Evolutionary conservation across 148 eudicot species (phyloP).

Genomic region (Dysphania ambrosioides): DNA sequence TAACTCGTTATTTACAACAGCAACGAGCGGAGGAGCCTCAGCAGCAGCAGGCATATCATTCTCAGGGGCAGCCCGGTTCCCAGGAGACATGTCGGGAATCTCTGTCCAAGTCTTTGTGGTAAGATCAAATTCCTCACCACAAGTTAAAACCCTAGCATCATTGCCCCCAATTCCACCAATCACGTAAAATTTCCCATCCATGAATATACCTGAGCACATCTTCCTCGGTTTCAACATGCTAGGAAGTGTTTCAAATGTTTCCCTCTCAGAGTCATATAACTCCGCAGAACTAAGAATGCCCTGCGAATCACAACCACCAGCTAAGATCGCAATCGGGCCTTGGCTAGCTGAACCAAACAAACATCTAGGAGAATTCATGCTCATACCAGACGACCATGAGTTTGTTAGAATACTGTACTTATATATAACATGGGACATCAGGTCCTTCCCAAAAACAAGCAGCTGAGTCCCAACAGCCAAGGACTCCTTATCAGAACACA

Average conservation of each 20-base stretch:
- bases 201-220: conserved; percentile 80
- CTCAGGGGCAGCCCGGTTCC: conserved; percentile 35
- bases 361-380: conserved; percentile 75
- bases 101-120: conserved; percentile 55
- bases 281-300: conserved; percentile 62
- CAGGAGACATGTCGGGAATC: conserved; percentile 77
- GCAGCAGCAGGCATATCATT: conserved; percentile 46
- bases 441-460: conserved; percentile 70
- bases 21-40: conserved; percentile 84
- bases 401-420: conserved; percentile 65
- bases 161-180: conserved; percentile 75
- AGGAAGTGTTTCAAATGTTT: conserved; percentile 60
- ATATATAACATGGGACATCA: conserved; percentile 54
- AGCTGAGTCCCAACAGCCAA: conserved; percentile 90
- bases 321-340: conserved; percentile 73
- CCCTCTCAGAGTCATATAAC: conserved; percentile 64
- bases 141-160: conserved; percentile 46
- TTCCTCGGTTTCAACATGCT: conserved; percentile 64
- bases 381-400: conserved; percentile 67
- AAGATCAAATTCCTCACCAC: conserved; percentile 80
- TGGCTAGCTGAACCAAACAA: conserved; percentile 87
- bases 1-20: conserved; percentile 72
- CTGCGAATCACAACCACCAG: conserved; percentile 70
- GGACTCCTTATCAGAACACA: conserved; percentile 78
- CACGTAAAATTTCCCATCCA: conserved; percentile 87